Base-by-base conservation (phyloP, 2,329 filamentous ascomycete species). In the Cylindrodendrum hubeiense region DNA sequence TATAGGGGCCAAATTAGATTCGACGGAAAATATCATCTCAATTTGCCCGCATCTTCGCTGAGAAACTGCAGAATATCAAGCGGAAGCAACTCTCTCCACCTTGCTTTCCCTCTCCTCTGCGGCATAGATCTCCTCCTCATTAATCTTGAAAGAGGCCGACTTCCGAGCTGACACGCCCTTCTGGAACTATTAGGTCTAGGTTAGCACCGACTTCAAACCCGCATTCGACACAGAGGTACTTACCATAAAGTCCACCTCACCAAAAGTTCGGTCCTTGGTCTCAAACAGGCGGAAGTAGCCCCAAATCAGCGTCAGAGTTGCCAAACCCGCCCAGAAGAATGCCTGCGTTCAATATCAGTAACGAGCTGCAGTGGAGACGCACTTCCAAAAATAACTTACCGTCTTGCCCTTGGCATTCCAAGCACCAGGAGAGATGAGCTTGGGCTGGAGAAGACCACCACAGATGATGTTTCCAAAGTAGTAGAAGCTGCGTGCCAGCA, bases 211-310 rank as follows among this genome's bases (percentile, higher is more conserved):
- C 37, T 43, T 44, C n/a, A 21, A 33, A 5, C 17, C 7, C 17
- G 7, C 12, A 19, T 21, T 19, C n/a, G 17, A 1, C 12, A 13
- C 9, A 26, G 15, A 10, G 13, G 34, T 15, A 33, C 73, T 63
- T 66, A 78, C 76, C 80, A 82, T 80, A 64, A 79, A 74, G 57
- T 84, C 82, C 75, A 84, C 72, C 70, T 84, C 82, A 54, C 80
- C 81, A 68, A 81, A 83, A 3, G 82, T 84, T 37, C 81, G 79
- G 56, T 76, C 80, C 75, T 82, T 83, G 52, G 81, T 82, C 75
- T 84, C 82, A 24, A 82, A 80, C 60, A 83, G 69, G 21, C 81
- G 78, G 72, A 83, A 83, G 66, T 77, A 83, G 8, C 79, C 80
- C 80, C 81, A 83, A 12, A 80, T 49, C 1, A 78, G 73, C 1